phyloP scores from a whole-genome alignment of 169 alveolate genomes.

The Plasmodium cynomolgi region DNA sequence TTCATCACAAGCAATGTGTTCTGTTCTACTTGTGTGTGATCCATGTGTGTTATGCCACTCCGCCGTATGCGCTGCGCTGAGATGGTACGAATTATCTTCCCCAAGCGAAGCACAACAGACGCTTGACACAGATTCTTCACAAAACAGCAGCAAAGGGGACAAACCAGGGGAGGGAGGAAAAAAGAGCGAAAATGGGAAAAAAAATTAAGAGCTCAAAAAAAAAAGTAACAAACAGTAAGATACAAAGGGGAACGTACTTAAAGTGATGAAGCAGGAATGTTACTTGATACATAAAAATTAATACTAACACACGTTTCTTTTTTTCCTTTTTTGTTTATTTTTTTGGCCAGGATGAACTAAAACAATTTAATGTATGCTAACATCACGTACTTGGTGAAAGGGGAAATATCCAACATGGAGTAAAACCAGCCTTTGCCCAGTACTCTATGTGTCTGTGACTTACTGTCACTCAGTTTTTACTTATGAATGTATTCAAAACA shows the following conservation, averaged over 20 bases:
- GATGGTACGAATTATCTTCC: not conserved
- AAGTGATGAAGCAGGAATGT: not conserved
- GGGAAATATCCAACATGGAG: conserved; percentile 4
- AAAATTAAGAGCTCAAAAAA: not conserved
- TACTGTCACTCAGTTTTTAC: not conserved
- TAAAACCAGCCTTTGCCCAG: not conserved
- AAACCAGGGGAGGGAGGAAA: not conserved
- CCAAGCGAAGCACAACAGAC: not conserved
- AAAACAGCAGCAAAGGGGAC: not conserved
- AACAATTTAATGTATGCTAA: not conserved
- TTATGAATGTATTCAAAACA: not conserved
- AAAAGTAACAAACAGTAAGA: not conserved
- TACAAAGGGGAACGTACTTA: not conserved
- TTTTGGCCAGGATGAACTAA: not conserved
- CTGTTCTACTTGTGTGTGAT: not conserved
- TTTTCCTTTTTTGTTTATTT: not conserved
- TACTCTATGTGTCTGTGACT: conserved; percentile 18
- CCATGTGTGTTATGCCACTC: not conserved
- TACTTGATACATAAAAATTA: not conserved
- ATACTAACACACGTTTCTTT: not conserved
- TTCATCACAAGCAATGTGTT: not conserved
- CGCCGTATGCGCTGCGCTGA: not conserved
- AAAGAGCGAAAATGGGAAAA: not conserved
- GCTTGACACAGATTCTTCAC: not conserved
- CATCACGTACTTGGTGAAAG: not conserved